These are phyloP conservation scores for Musa troglodytarum DNA, from an alignment of 176 grass and related monocot genomes.

Conservation along the genomic window DNA sequence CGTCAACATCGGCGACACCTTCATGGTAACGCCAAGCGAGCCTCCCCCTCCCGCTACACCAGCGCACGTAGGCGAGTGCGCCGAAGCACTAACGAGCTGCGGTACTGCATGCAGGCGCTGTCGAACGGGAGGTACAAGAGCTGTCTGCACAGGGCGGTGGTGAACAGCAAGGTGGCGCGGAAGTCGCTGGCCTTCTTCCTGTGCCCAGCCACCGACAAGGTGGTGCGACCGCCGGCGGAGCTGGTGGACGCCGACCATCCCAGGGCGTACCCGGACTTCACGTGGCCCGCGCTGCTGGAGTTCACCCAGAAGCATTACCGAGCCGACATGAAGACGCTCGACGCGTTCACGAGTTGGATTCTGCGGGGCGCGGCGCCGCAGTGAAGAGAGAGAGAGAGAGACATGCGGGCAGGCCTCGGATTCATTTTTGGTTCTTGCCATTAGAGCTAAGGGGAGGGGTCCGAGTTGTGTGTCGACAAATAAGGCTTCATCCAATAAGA, in stretches of 20 bases:
- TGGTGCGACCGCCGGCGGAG: constrained; percentile 47
- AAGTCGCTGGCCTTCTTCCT: constrained; percentile 85
- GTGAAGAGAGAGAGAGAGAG: not conserved
- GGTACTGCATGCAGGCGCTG: constrained; percentile 35
- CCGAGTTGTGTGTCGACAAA: no score
- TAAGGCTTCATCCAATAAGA: no score
- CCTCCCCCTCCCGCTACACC: not conserved
- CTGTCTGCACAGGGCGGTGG: constrained; percentile 80
- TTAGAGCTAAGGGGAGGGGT: no score
- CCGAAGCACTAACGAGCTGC: constrained; percentile 1
- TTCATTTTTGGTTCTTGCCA: not conserved
- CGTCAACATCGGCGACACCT: constrained; percentile 90
- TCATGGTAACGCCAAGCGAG: constrained; percentile 41
- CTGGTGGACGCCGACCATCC: constrained; percentile 40
- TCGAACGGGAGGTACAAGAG: constrained; percentile 77
- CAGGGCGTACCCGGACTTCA: constrained; percentile 85
- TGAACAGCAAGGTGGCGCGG: constrained; percentile 42
- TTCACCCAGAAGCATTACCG: constrained; percentile 92
- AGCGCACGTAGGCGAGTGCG: not conserved
- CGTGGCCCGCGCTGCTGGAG: constrained; percentile 70
- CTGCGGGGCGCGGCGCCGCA: not conserved
- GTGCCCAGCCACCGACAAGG: constrained; percentile 66
- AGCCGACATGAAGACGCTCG: constrained; percentile 74
- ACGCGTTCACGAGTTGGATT: constrained; percentile 71
- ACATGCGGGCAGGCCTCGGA: not conserved